These are phyloP conservation scores for Plectranthus barbatus DNA, from an alignment of 257 asterid species.

Conservation along the genomic window DNA sequence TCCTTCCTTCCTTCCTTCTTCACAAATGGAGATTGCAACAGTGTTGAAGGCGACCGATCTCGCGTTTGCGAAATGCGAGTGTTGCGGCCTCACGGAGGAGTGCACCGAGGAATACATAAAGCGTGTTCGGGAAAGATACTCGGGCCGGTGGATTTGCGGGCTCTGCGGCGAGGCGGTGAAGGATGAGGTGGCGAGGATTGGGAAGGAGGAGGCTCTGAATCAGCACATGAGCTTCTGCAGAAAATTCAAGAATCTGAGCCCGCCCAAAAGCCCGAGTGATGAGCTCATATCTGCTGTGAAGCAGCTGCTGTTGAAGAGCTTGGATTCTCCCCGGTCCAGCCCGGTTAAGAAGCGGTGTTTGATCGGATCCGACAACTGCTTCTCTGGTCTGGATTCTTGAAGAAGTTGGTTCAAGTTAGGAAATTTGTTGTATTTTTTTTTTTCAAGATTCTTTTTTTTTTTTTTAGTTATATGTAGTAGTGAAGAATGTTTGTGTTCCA, in stretches of 20 bases:
- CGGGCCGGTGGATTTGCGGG: slow-evolving; percentile 85
- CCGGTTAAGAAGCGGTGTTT: slow-evolving; percentile 27
- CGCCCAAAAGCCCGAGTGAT: slow-evolving; percentile 41
- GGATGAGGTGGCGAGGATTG: slow-evolving; percentile 55
- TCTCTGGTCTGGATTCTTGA: slow-evolving; percentile 35
- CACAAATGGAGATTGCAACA: slow-evolving; percentile 14
- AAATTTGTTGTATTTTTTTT: background rate
- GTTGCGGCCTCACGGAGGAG: slow-evolving; percentile 80
- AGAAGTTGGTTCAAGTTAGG: background rate
- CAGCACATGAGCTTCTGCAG: slow-evolving; percentile 71
- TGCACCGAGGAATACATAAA: slow-evolving; percentile 65
- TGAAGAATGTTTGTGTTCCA: slow-evolving; percentile 1
- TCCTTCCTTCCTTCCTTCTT: background rate
- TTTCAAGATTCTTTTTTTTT: background rate
- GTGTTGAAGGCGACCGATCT: slow-evolving; percentile 29
- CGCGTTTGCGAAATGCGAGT: slow-evolving; percentile 57
- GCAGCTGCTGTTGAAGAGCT: slow-evolving; percentile 51
- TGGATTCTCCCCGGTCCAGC: slow-evolving; percentile 62
- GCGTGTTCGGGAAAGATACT: slow-evolving; percentile 50
- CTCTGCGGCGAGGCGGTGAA: slow-evolving; percentile 82
- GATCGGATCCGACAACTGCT: slow-evolving; percentile 38
- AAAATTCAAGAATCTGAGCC: slow-evolving; percentile 48
- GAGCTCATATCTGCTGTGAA: slow-evolving; percentile 64
- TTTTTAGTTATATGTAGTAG: slow-evolving; percentile 5
- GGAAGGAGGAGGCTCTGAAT: slow-evolving; percentile 65